Base-by-base conservation (phyloP, 345 rosid species). In the Eucalyptus erythrocorys region DNA sequence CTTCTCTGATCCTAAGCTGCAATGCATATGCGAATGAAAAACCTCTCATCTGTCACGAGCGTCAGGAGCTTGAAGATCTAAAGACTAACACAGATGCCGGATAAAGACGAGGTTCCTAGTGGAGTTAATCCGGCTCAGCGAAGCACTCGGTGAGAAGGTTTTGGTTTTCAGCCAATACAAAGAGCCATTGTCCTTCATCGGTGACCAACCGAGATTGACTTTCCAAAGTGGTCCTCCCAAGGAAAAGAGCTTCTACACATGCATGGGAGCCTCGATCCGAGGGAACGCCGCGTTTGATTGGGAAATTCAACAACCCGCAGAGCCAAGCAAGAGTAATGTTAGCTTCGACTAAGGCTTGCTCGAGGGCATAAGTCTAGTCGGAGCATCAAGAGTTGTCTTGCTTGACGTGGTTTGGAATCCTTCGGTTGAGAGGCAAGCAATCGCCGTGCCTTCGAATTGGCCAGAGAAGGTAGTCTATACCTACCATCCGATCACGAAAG, bases 341-440 rank as follows among this genome's bases (percentile, higher is more conserved):
- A 80, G 99, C 99, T 57, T 95, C 98, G 15, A 95, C 91, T 47
- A 93, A 66, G 91, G 96, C 99, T 9, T 96, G 99, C 90, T 94
- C 93, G 98, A 95, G 88, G 98, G 99, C 24, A 96, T 96, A 51
- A 94, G 90, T 90, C 96, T 97, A 6, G 94, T 95, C 11, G 99
- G 98, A 3, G 98, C 97, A 32, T 97, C 99, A 3, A 93, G 98
- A 90, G 98, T 96, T n/a, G 90, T 97, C 47, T 89, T 96, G 81
- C 95, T 97, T 11, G 99, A 96, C 80, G 97, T 96, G 12, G 94
- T 93, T 32, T 96, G 98, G 99, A 97, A 97, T 89, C 99, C 99
- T 6, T 91, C 97, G 4, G 97, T 96, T 9, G 98, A 93, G 88
- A 94, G 93, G 68, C 99, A 97, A 92, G 99, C 99, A n/a, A 95